Evolutionary conservation across 148 eudicot species (phyloP), one percentile per base, ranked within the genome.

Genomic region (Chenopodium suecicum): DNA sequence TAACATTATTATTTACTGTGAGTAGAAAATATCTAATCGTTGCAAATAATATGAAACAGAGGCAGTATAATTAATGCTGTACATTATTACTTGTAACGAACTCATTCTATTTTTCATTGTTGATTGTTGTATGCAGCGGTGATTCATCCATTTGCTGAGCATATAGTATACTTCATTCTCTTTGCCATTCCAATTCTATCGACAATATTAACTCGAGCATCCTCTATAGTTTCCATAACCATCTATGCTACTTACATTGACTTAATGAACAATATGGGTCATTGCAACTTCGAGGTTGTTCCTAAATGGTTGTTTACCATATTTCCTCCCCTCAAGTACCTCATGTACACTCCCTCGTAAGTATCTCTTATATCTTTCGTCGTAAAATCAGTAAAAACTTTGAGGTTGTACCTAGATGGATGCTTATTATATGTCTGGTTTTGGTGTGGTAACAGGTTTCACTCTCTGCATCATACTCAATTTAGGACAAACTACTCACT

Each of bases 381-480:
- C 16, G 12, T 52, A 52, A 52, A 52, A 52, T 52, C 16, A 10
- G 16, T 52, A 41, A 1, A 41, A 41, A 41, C 44, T 41, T 41
- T 7, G 44, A 37, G 44, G 44, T 37, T 37, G 44, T 37, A 37
- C 44, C 44, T 41, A 41, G 44, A 41, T 41, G 44, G 44, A 41
- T 48, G 52, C 13, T 47, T 48, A 48, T 1, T 48, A 11, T 10
- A 48, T 48, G 12, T 9, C 13, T 48, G 52, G 10, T 12, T 20
- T 25, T 1, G 31, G 0, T 23, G 29, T 62, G 65, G 25, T 62
- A 1, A 62, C 84, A 94, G 98, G 83, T 94, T 77, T 82, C 98
- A 94, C 85, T 91, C 97, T 32, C 84, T 94, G 22, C 98, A 94
- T 46, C 98, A 94, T 85, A 93, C 97, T 16, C 93, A 94, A 71